Base-by-base conservation (phyloP, 257 asterid species). In the Primulina tabacum region DNA sequence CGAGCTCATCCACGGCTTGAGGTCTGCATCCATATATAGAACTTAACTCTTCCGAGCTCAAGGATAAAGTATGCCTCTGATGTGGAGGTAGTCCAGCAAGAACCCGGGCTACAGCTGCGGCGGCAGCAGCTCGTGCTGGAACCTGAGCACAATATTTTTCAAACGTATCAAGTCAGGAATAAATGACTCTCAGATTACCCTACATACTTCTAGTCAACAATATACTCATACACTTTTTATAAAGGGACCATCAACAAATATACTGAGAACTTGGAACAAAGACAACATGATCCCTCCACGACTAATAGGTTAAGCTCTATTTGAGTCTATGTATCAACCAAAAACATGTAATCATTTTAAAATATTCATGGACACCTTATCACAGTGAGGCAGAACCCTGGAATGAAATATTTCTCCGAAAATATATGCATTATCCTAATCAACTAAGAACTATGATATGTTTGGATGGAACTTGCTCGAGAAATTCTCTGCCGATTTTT, bases 111-210 rank as follows among this genome's bases (percentile, higher is more conserved):
- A 89, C 95, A 65, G 93, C 93, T 37, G 98, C 99, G 9, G 99
- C 99, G 0, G 98, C 99, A 37, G 96, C 99, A 28, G 90, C 99
- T 85, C 96, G 95, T 80, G 86, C 98, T 43, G 99, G 98, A 81
- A 94, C 98, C 99, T 94, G 81, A 21, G 69, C 65, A 56, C 56
- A 47, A 55, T 72, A 72, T 68, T 47, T 24, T 32, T 69, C 64
- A 68, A 70, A 53, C 62, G 56, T 18, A 63, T 59, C 38, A 60
- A 61, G 74, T 64, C 66, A 57, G 60, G 30, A 43, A 69, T 21
- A 75, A 33, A 68, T 14, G 53, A 75, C 63, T 43, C 58, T 32
- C 64, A 43, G 40, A 60, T 68, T 26, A 9, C n/a, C 67, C 14
- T 64, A 59, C 50, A 37, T 52, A 34, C 34, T 47, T 67, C 62